Evolutionary conservation across 352 stramenopile genomes (phyloP), one percentile per base, ranked within the genome.

Genomic region (Phytophthora ramorum): DNA sequence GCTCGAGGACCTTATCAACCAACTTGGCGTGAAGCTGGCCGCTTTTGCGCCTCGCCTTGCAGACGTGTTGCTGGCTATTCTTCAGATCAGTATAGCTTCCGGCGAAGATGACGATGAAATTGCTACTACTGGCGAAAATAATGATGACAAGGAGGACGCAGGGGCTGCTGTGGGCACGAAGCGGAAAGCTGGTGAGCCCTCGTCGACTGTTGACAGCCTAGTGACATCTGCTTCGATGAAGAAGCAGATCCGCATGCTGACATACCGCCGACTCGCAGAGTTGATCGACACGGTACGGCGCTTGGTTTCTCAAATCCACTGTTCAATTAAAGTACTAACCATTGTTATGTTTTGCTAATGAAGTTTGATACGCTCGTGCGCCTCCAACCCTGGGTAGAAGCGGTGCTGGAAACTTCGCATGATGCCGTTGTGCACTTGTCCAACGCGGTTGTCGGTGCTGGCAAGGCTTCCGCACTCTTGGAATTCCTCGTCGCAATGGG

Each of bases 21-120:
- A 98, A 66, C 76, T 98, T 8, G 90, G 90, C 9, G 83, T 95
- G 0, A 93, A 96, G 64, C 64, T 97, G 40, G 65, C 89, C 19
- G 58, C 75, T 20, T 98, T 95, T 41, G 77, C 97, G n/a, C 85
- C 87, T 20, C 66, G 69, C 7, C 73, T 98, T 32, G 78, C 91
- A 3, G 72, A 93, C 40, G 62, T 98, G 22, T 66, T 97, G 26
- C 20, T 97, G 34, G 76, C 85, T 0, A 87, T 96, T 54, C 69
- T 97, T 24, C 58, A 82, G 44, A 62, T 88, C 13, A 92, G 86
- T 56, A 74, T 70, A 26, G 22, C 47, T 30, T 80, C 46, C 7
- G 58, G 24, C 7, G 67, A 72, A 38, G 67, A 75, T 16, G 63
- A 62, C 14, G 59, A 55, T 16, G 51, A 62, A 26, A 58, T 73